Conservation (phyloP, 768 basidiomycete genomes). For the Xerocomellus dryophilus region DNA sequence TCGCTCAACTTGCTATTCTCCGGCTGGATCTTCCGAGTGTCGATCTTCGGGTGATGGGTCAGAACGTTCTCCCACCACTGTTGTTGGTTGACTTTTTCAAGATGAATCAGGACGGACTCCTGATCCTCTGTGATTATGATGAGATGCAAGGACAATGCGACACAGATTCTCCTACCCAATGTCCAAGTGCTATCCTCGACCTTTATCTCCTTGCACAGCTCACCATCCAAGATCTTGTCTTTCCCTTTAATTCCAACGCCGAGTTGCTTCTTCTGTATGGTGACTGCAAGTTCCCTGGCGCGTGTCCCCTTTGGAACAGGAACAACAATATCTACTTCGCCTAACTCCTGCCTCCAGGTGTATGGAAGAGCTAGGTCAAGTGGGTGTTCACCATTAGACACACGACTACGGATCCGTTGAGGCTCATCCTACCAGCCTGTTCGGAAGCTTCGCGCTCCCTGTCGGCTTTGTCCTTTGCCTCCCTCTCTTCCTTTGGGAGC, state of each 20-base stretch:
- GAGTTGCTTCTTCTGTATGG: conserved; percentile 79
- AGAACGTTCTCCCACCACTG: conserved; percentile 99
- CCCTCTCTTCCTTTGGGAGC: conserved; percentile 71
- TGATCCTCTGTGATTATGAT: conserved; percentile 65
- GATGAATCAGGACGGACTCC: conserved; percentile 64
- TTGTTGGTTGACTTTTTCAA: conserved; percentile 84
- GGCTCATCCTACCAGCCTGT: conserved; percentile 68
- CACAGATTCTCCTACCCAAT: conserved; percentile 56
- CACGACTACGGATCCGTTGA: conserved; percentile 13
- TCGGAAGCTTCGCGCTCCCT: conserved; percentile 69
- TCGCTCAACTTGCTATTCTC: conserved; percentile 95
- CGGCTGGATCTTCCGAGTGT: conserved; percentile 93
- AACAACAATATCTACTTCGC: conserved; percentile 78
- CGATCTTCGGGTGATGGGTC: conserved; percentile 93
- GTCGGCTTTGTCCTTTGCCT: conserved; percentile 65
- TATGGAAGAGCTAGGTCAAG: conserved; percentile 76
- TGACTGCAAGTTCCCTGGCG: conserved; percentile 68
- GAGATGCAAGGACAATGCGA: not conserved
- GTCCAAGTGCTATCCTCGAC: conserved; percentile 98
- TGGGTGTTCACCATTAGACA: conserved; percentile 17
- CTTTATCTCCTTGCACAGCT: conserved; percentile 90
- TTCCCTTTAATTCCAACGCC: conserved; percentile 82
- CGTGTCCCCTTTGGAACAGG: conserved; percentile 88
- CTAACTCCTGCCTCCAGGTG: conserved; percentile 85
- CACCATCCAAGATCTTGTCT: conserved; percentile 83